Base-by-base conservation (phyloP, 1,139 yeast species). In the Geotrichum histeridarum region DNA sequence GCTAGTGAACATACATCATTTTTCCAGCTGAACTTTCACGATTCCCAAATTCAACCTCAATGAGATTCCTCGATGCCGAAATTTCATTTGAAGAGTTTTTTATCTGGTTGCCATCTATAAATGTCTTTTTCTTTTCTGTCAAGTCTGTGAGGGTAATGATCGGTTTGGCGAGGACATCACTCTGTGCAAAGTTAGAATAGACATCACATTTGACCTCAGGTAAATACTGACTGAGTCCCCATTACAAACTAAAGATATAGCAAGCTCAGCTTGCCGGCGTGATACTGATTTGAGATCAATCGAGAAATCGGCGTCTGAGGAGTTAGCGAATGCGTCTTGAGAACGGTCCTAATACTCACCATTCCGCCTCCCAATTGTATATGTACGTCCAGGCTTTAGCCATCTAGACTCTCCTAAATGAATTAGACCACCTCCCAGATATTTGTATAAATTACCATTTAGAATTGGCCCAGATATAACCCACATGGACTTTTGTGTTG, bases 281-380 rank as follows among this genome's bases (percentile, higher is more conserved):
- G 64, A 61, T 12, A 63, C 59, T 18, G 62, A 56, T 8, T 59
- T 46, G 35, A 56, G 60, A 4, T 48, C 49, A 5, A 60, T 44
- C 8, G 44, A 33, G 15, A 61, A 42, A 45, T 55, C 55, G 33
- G 51, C 45, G 15, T 48, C 52, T 22, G 15, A n/a, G n/a, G 32
- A 1, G 27, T 41, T 38, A 38, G 33, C 5, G 4, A n/a, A 11
- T 7, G 14, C n/a, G n/a, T 31, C 35, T 15, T 12, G 15, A 31
- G 18, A 30, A 17, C 9, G 7, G 48, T 9, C 4, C 4, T 14
- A 9, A 3, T 33, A 18, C 49, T n/a, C 31, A 49, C 45, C 44
- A n/a, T 53, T 42, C 6, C 57, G 33, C 8, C 67, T 58, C 11
- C 67, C 67, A 8, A 64, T 48, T 2, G 43, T 44, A 50, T 61